Conservation (phyloP, 352 stramenopile species). For the Globisporangium polare region DNA sequence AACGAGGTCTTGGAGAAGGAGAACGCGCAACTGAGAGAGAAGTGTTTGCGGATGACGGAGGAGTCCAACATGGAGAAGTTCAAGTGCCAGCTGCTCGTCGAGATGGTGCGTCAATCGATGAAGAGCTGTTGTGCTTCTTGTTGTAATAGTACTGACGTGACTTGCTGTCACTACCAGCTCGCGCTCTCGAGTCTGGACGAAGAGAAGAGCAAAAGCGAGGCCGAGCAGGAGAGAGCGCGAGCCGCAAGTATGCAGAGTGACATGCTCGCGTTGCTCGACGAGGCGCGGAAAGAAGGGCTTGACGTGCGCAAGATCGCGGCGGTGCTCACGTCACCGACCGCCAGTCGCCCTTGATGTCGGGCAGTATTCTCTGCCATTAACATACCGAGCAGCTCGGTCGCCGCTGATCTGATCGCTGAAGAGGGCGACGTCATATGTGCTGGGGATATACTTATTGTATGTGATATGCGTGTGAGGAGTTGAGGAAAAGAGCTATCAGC, state of each 20-base stretch:
- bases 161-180: slow-evolving; percentile 31
- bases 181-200: slow-evolving; percentile 80
- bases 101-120: slow-evolving; percentile 51
- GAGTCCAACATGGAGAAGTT: slow-evolving; percentile 89
- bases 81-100: slow-evolving; percentile 82
- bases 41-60: slow-evolving; percentile 55
- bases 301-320: slow-evolving; percentile 56
- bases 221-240: slow-evolving; percentile 58
- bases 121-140: too few species aligned
- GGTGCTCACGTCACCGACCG: slow-evolving; percentile 18
- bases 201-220: slow-evolving; percentile 55
- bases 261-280: slow-evolving; percentile 63
- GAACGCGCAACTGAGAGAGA: slow-evolving; percentile 56
- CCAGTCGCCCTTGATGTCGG: slow-evolving; percentile 7
- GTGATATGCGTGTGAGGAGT: too few species aligned
- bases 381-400: too few species aligned
- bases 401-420: too few species aligned
- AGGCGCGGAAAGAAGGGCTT: slow-evolving; percentile 58
- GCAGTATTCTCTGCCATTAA: too few species aligned
- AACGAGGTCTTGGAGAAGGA: slow-evolving; percentile 53
- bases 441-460: too few species aligned
- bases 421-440: too few species aligned
- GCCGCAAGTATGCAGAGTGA: slow-evolving; percentile 56
- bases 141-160: neutral
- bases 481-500: too few species aligned